Evolutionary conservation across 208 protist genomes (phyloP).

Genomic region (Leishmania tarentolae): DNA sequence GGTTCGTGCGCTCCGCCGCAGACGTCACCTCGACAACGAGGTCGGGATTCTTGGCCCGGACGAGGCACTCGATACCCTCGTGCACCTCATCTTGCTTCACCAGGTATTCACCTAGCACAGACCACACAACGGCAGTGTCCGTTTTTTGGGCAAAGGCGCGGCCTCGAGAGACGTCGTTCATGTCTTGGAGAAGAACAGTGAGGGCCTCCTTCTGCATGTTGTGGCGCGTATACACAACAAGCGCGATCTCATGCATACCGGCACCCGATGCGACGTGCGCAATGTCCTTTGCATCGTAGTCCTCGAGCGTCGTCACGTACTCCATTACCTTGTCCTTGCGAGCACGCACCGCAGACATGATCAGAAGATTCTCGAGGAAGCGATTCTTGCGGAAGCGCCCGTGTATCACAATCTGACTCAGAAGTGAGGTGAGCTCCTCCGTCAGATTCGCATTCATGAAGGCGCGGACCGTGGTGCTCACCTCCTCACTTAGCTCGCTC

Average conservation of each 20-base stretch:
- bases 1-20: slow-evolving; percentile 89
- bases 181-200: slow-evolving; percentile 97
- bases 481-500: slow-evolving; percentile 96
- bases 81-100: slow-evolving; percentile 90
- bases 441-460: slow-evolving; percentile 99
- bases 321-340: slow-evolving; percentile 97
- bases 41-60: slow-evolving; percentile 97
- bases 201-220: slow-evolving; percentile 96
- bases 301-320: slow-evolving; percentile 98
- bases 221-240: slow-evolving; percentile 99
- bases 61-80: slow-evolving; percentile 98
- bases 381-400: slow-evolving; percentile 97
- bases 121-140: slow-evolving; percentile 94
- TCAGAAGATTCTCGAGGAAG: slow-evolving; percentile 99
- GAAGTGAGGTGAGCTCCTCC: slow-evolving; percentile 99
- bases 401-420: slow-evolving; percentile 99
- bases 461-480: slow-evolving; percentile 98
- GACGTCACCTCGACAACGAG: slow-evolving; percentile 93
- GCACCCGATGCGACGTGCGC: slow-evolving; percentile 95
- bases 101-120: slow-evolving; percentile 95
- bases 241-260: slow-evolving; percentile 98
- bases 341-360: slow-evolving; percentile 99
- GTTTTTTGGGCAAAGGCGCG: slow-evolving; percentile 95
- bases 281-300: slow-evolving; percentile 99
- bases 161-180: slow-evolving; percentile 95